Conservation (phyloP, 306 rosid genomes). For the Acmispon strigosus region DNA sequence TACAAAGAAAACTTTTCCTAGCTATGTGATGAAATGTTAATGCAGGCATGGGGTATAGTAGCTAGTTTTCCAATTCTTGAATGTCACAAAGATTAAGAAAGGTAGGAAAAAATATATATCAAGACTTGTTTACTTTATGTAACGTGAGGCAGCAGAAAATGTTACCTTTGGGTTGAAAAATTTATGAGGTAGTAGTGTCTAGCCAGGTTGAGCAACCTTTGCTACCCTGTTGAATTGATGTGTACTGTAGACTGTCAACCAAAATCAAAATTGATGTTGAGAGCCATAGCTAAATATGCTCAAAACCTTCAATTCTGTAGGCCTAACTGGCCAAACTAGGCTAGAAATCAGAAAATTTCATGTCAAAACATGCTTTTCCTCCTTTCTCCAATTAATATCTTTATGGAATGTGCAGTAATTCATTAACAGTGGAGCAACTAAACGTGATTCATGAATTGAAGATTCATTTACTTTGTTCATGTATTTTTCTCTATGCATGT, state of each 20-base stretch:
- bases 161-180: not conserved
- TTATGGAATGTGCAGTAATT: too few relatives aligned
- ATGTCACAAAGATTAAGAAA: not conserved
- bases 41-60: too few relatives aligned
- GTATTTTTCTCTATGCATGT: too few relatives aligned
- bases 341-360: not conserved
- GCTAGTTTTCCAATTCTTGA: too few relatives aligned
- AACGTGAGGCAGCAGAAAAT: conserved; percentile 21
- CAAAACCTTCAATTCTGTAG: not conserved
- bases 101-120: not conserved
- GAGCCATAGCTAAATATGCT: not conserved
- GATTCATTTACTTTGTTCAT: too few relatives aligned
- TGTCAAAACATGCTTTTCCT: not conserved
- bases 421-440: too few relatives aligned
- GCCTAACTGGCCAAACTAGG: not conserved
- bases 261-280: conserved; percentile 12
- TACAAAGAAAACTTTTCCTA: not conserved
- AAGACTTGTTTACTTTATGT: not conserved
- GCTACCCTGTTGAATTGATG: not conserved
- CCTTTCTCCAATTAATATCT: conserved; percentile 5
- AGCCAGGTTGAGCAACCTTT: not conserved
- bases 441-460: too few relatives aligned
- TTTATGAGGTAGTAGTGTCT: not conserved
- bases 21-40: too few relatives aligned
- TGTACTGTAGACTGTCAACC: not conserved